Evolutionary conservation across 2,329 filamentous ascomycete genomes (phyloP).

Genomic region (Phoma sp.): DNA sequence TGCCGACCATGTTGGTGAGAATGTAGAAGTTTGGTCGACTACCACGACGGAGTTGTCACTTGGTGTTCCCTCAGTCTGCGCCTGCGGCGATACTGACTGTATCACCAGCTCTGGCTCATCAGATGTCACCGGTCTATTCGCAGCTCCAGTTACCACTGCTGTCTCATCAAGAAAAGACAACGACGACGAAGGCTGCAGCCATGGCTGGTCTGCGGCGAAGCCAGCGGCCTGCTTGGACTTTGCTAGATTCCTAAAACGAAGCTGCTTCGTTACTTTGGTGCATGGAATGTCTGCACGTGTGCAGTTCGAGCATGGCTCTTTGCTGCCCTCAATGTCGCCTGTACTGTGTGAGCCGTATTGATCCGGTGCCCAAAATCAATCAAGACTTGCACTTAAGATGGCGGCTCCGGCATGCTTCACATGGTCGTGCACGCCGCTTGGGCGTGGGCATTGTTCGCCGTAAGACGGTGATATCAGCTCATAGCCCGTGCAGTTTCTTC

Average conservation of each 20-base stretch:
- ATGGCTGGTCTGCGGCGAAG: background rate
- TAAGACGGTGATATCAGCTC: background rate
- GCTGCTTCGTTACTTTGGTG: background rate
- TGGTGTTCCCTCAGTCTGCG: too few species aligned
- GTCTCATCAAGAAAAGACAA: background rate
- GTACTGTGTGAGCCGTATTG: background rate
- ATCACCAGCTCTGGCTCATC: background rate
- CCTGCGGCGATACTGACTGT: background rate
- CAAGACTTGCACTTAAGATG: background rate
- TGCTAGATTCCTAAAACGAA: background rate
- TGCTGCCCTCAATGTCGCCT: background rate
- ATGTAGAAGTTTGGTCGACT: too few species aligned
- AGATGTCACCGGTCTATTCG: background rate
- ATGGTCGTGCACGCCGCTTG: background rate
- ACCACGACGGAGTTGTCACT: background rate
- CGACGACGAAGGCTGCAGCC: background rate
- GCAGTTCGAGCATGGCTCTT: background rate
- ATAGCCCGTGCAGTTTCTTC: background rate
- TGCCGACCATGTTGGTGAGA: background rate
- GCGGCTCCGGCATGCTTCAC: background rate
- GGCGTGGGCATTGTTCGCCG: slow-evolving; percentile 1
- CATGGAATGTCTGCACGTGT: background rate
- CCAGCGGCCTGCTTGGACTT: background rate
- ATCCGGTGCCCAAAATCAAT: too few species aligned
- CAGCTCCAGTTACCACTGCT: background rate